Percentiles rank a stretch among this genome's conserved stretches.
phyloP scores from a whole-genome alignment of 257 asterid species.

The Solanum sejunctum region DNA sequence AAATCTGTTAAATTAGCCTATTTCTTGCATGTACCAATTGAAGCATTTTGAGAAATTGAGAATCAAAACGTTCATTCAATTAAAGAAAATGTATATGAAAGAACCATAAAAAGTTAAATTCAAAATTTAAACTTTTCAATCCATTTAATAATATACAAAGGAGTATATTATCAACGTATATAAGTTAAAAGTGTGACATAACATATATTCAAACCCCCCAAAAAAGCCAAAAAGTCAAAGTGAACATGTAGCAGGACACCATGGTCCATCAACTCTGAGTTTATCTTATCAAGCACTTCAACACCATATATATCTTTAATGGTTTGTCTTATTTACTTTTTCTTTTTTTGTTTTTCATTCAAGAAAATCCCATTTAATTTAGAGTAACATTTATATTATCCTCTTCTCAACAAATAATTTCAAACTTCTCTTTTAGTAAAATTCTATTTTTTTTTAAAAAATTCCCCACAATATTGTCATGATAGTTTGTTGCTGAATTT shows the following conservation, averaged over 20 bases:
- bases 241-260: slow-evolving; percentile 10
- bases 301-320: slow-evolving; percentile 1
- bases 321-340: neutral
- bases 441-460: too few species aligned
- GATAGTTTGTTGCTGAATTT: slow-evolving; percentile 2
- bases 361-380: neutral
- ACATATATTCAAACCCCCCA: rapidly evolving
- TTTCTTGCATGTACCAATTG: too few species aligned
- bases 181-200: neutral
- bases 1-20: too few species aligned
- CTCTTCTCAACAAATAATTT: neutral
- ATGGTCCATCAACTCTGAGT: slow-evolving; percentile 1
- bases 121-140: neutral
- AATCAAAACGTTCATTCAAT: too few species aligned
- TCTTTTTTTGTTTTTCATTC: neutral
- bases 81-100: too few species aligned
- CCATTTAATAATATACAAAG: too few species aligned
- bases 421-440: too few species aligned
- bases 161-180: neutral
- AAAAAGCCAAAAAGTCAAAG: slow-evolving; percentile 17
- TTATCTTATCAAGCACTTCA: neutral
- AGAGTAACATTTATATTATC: neutral
- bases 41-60: too few species aligned
- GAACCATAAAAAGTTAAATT: neutral
- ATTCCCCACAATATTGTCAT: neutral